A percentile compares a stretch with the other conserved stretches of the same genome.
phyloP scores from a whole-genome alignment of 169 alveolate genomes.

The Eimeria praecox region DNA sequence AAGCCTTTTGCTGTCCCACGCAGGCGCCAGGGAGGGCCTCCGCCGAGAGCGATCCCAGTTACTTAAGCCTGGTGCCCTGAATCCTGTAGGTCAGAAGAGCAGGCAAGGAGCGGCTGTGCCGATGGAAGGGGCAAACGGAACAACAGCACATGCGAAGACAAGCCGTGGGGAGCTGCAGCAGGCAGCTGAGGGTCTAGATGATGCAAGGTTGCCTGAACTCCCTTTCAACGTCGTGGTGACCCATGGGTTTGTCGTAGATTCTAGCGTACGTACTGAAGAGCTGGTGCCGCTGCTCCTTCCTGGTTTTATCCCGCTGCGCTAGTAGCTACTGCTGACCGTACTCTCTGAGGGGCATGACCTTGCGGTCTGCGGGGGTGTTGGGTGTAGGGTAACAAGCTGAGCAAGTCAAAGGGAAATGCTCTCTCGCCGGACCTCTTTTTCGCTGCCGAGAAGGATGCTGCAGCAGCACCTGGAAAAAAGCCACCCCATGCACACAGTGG shows the following conservation, averaged over 20 bases:
- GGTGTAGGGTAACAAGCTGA: constrained; percentile 95
- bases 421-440: constrained; percentile 87
- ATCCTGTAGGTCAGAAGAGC: background rate
- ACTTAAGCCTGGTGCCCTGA: background rate
- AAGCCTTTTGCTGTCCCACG: constrained; percentile 85
- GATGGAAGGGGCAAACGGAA: background rate
- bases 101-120: background rate
- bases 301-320: background rate
- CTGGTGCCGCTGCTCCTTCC: background rate
- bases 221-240: constrained; percentile 95
- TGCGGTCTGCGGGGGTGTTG: constrained; percentile 9
- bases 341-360: background rate
- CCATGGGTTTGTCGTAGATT: constrained; percentile 97
- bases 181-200: background rate
- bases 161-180: background rate
- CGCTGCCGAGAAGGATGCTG: constrained; percentile 38
- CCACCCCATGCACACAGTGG: background rate
- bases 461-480: background rate
- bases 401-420: constrained; percentile 96
- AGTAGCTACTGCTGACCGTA: background rate
- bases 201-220: constrained; percentile 82
- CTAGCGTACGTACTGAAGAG: background rate
- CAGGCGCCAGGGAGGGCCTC: constrained; percentile 77
- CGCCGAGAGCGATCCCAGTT: constrained; percentile 27
- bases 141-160: background rate